Evolutionary conservation across 169 alveolate species (phyloP), one percentile per base, ranked within the genome.

Genomic region (Plasmodium fragile): DNA sequence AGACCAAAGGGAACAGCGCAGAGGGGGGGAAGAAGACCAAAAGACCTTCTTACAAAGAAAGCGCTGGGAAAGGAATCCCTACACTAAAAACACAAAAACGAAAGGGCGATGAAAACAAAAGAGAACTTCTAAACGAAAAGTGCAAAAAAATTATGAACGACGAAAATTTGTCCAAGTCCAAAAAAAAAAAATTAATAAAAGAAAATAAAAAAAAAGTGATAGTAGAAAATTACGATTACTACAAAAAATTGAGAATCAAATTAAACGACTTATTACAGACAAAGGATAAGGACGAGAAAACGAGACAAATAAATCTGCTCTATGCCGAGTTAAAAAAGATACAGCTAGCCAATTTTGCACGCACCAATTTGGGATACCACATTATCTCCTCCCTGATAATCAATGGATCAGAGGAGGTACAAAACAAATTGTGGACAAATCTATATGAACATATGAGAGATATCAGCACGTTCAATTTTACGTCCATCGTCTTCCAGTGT

Each of bases 291-390:
- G 34, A 32, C 16, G 91, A 79, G 36, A 89, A 89, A 30, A 80
- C 78, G 34, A 89, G 73, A 16, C 90, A 79, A 79, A 45, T 80
- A 65, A 45, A 13, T 32, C 70, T 69, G 1, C 28, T 89, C 34
- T 80, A 13, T 28, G 70, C 32, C 30, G 91, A 79, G 36, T 22
- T 89, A 89, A 89, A 59, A 79, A 89, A 77, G 81, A 36, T 43
- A 13, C 91, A 89, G 34, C 69, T 89, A 18, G 43, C 1, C n/a
- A 89, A 89, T 79, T 89, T 79, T 89, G 25, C 83, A 22, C 89
- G 94, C 18, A 89, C 94, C 22, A 89, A 89, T 59, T 65, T 89
- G 34, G 94, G 94, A 4, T 89, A 79, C 71, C 94, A 89, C 82
- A 45, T 89, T 39, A 77, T 89, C 10, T 65, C 89, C 30, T n/a